Evolutionary conservation across 2,329 filamentous ascomycete genomes (phyloP), one percentile per base, ranked within the genome.

Genomic region (Cladosporium sp.): DNA sequence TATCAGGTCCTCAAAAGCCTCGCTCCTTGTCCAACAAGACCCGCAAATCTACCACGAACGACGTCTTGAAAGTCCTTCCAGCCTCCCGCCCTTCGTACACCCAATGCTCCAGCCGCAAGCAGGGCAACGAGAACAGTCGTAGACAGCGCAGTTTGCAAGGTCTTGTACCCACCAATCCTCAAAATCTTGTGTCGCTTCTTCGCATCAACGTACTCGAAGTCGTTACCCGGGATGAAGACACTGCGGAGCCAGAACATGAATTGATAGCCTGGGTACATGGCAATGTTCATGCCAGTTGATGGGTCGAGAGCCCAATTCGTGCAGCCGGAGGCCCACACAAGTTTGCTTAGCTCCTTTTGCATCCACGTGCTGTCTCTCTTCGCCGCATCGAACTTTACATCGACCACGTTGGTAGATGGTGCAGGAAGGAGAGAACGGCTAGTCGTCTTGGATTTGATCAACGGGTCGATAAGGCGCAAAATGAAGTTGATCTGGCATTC

Each of bases 211-310:
- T 63, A 64, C 37, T 57, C 56, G 37, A 65, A 64, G 48, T 65
- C 63, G 1, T 45, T 43, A 10, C 50, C 43, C 2, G 58, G 58
- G 10, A 73, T 66, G 49, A 77, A 77, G 1, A 79, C 58, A 49
- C 73, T 78, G 11, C 76, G 61, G 14, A 71, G 49, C 74, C 76
- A 79, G 54, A 72, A 78, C 48, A 67, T 64, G 52, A 71, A 77
- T 59, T 78, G 75, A 68, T 72, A 78, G 44, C 77, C 74, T 0
- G 76, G 77, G 56, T 77, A 80, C 69, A 79, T 76, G 59, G 74
- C 74, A 6, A 73, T 76, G 54, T 80, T 80, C 43, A 72, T 66
- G 0, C 71, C 70, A 0, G 75, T 76, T 43, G 68, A 69, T 0
- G 67, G 63, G 53, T 80, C 73, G 2, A 80, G 67, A 3, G 72